These are phyloP conservation scores for Galeopsis tetrahit DNA, from an alignment of 257 asterid genomes.

Conservation along the genomic window DNA sequence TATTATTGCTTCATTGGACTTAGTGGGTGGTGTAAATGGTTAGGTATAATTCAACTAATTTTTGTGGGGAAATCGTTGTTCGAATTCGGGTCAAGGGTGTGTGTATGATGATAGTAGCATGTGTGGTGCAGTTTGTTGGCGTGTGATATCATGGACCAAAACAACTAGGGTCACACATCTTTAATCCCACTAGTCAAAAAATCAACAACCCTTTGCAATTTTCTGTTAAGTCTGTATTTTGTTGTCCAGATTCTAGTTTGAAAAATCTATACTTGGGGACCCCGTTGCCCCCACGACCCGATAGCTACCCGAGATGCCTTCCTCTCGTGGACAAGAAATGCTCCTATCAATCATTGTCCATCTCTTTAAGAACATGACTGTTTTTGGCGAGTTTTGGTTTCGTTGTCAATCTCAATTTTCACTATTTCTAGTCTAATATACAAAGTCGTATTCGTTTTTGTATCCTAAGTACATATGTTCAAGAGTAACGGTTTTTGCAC, in stretches of 20 bases:
- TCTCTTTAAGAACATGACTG: not conserved
- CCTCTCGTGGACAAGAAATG: slow-evolving; percentile 10
- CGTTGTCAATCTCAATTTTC: not conserved
- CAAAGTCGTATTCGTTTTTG: not conserved
- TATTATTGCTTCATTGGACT: slow-evolving; percentile 21
- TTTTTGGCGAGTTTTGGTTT: not conserved
- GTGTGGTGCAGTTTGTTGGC: slow-evolving; percentile 50
- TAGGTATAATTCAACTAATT: slow-evolving; percentile 27
- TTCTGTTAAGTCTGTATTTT: slow-evolving; percentile 38
- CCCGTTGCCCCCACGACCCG: slow-evolving; percentile 15
- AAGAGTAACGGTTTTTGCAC: too few species aligned
- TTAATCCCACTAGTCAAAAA: slow-evolving; percentile 37
- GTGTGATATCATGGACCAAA: slow-evolving; percentile 43
- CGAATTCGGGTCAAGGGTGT: slow-evolving; percentile 30
- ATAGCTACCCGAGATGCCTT: slow-evolving; percentile 16
- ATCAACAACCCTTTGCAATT: slow-evolving; percentile 36
- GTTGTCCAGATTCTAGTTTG: slow-evolving; percentile 37
- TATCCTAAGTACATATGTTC: too few species aligned
- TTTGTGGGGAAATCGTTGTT: slow-evolving; percentile 30
- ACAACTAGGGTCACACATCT: slow-evolving; percentile 30
- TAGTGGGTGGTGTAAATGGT: slow-evolving; percentile 20
- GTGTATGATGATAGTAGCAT: slow-evolving; percentile 40
- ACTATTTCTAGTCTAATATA: not conserved
- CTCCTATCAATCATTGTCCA: slow-evolving; percentile 7
- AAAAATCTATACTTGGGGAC: slow-evolving; percentile 32